Percentiles rank a stretch among this genome's conserved stretches.
Conservation (phyloP, 2,329 filamentous ascomycete genomes). For the Nectriaceae sp. region DNA sequence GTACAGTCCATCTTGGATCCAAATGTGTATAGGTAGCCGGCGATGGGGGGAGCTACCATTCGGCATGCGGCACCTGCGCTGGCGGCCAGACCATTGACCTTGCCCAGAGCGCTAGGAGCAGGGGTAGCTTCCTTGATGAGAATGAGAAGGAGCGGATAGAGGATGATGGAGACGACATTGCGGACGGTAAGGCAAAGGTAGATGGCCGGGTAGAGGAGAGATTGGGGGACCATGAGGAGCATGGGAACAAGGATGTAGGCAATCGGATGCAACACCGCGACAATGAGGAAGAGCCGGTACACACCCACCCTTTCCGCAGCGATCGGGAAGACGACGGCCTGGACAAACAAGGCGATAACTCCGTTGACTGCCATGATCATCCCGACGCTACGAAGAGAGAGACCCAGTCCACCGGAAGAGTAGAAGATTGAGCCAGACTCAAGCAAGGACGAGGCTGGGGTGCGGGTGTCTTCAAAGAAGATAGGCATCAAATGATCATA, state of each 20-base stretch:
- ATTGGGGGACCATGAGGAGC: conserved; percentile 56
- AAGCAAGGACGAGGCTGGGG: conserved; percentile 40
- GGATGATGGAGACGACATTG: conserved; percentile 62
- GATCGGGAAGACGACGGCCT: conserved; percentile 62
- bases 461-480: conserved; percentile 79
- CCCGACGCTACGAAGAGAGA: conserved; percentile 64
- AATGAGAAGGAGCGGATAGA: conserved; percentile 68
- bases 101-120: conserved; percentile 56
- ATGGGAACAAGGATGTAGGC: conserved; percentile 61
- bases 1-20: conserved; percentile 61
- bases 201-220: conserved; percentile 55
- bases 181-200: conserved; percentile 59
- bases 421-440: conserved; percentile 48
- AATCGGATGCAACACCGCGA: conserved; percentile 62
- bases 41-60: conserved; percentile 66
- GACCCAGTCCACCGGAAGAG: conserved; percentile 62
- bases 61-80: conserved; percentile 67
- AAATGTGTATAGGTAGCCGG: conserved; percentile 64
- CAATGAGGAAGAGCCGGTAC: conserved; percentile 58
- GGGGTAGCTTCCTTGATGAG: conserved; percentile 68
- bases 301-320: conserved; percentile 61
- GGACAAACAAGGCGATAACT: conserved; percentile 59
- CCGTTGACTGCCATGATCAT: conserved; percentile 62
- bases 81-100: conserved; percentile 66
- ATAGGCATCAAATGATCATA: conserved; percentile 92